A percentile compares a stretch with the other conserved stretches of the same genome.
These are phyloP conservation scores for Fusarium dimerum DNA, from an alignment of 2,329 filamentous ascomycete genomes.

Conservation along the genomic window DNA sequence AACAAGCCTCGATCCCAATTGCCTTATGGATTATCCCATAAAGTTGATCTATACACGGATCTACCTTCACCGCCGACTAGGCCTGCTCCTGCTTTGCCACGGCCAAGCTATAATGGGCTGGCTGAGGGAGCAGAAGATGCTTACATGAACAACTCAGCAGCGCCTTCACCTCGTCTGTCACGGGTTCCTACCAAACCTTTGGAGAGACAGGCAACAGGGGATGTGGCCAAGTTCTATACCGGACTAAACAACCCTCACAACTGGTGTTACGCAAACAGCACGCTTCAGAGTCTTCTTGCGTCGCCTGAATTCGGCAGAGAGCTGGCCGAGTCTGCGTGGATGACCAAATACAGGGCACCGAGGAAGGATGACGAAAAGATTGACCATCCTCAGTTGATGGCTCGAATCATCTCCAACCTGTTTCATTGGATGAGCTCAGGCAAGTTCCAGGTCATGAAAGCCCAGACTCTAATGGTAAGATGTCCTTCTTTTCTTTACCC, in stretches of 20 bases:
- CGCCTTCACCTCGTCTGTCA: slow-evolving; percentile 39
- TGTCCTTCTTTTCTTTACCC: neutral
- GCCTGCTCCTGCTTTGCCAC: slow-evolving; percentile 67
- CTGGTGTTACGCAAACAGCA: slow-evolving; percentile 93
- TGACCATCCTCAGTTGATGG: slow-evolving; percentile 58
- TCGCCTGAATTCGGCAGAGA: slow-evolving; percentile 69
- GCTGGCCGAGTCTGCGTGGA: slow-evolving; percentile 59
- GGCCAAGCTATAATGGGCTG: slow-evolving; percentile 80
- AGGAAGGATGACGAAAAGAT: slow-evolving; percentile 60
- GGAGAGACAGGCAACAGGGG: slow-evolving; percentile 49
- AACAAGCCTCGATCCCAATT: slow-evolving; percentile 24
- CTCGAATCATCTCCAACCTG: slow-evolving; percentile 59
- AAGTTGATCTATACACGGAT: slow-evolving; percentile 46
- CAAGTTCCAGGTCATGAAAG: slow-evolving; percentile 52
- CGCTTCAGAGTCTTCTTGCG: slow-evolving; percentile 78
- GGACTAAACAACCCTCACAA: slow-evolving; percentile 80
- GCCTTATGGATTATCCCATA: slow-evolving; percentile 33
- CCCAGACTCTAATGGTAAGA: slow-evolving; percentile 60
- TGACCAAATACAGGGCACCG: slow-evolving; percentile 67
- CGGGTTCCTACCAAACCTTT: slow-evolving; percentile 39
- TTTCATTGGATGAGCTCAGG: slow-evolving; percentile 58
- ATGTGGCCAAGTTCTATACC: slow-evolving; percentile 39
- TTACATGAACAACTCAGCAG: slow-evolving; percentile 43
- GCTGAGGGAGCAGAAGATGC: slow-evolving; percentile 39
- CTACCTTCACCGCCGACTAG: slow-evolving; percentile 61